Percentiles rank a stretch among this genome's conserved stretches.
These are phyloP conservation scores for Clitocybe nebularis DNA, from an alignment of 1,284 basidiomycete genomes.

Conservation along the genomic window DNA sequence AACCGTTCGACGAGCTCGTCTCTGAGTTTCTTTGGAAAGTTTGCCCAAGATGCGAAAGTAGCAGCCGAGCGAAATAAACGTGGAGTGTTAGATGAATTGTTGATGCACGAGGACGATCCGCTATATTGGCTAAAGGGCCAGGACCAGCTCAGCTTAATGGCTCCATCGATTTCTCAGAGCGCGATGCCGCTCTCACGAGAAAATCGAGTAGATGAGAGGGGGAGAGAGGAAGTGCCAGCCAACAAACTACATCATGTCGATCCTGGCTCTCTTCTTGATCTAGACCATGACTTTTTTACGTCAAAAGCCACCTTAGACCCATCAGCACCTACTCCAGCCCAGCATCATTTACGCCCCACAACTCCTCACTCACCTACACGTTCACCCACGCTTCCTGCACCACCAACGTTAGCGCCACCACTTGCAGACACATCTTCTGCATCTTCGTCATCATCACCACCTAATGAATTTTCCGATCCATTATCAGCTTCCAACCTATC, in stretches of 20 bases:
- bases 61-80: constrained; percentile 48
- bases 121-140: constrained; percentile 46
- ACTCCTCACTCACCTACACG: constrained; percentile 11
- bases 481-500: constrained; percentile 9
- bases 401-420: constrained; percentile 14
- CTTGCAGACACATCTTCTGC: constrained; percentile 16
- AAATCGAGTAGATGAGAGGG: neutral
- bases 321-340: constrained; percentile 6
- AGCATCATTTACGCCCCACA: constrained; percentile 4
- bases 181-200: neutral
- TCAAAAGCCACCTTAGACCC: constrained; percentile 11
- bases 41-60: constrained; percentile 49
- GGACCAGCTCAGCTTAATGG: constrained; percentile 1
- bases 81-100: constrained; percentile 56
- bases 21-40: constrained; percentile 54
- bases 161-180: neutral
- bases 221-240: neutral
- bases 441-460: constrained; percentile 14
- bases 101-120: constrained; percentile 64
- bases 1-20: constrained; percentile 19
- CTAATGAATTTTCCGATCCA: constrained; percentile 7
- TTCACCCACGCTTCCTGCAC: constrained; percentile 16
- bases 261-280: constrained; percentile 22
- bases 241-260: neutral
- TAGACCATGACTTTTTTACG: constrained; percentile 34